Percentiles rank a stretch among this genome's conserved stretches.
phyloP scores from a whole-genome alignment of 2,329 filamentous ascomycete genomes.

The Aspergillus phoenicis region DNA sequence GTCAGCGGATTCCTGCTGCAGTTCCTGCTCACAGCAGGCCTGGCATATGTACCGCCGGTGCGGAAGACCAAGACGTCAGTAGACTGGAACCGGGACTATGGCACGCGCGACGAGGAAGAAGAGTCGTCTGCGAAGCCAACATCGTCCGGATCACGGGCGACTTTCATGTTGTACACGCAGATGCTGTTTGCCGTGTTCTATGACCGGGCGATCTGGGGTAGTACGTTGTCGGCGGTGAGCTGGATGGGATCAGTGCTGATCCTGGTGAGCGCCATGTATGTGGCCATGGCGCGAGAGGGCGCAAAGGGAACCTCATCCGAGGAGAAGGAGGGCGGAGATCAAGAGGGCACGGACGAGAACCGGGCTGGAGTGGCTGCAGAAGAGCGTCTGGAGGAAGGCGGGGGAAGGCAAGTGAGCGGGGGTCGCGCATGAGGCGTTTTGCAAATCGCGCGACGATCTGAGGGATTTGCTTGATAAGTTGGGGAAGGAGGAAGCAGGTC shows the following conservation, averaged over 20 bases:
- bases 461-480: conserved; percentile 9
- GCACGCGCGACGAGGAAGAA: conserved; percentile 4
- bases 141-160: conserved; percentile 52
- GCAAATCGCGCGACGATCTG: conserved; percentile 14
- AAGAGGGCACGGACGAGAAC: conserved; percentile 3
- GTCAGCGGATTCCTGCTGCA: conserved; percentile 80
- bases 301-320: conserved; percentile 2
- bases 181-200: conserved; percentile 69
- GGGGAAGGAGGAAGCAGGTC: not conserved
- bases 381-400: not conserved
- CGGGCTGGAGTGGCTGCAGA: conserved; percentile 1
- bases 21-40: conserved; percentile 76
- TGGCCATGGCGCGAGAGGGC: conserved; percentile 58
- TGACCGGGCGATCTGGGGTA: conserved; percentile 66
- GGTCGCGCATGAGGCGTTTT: conserved; percentile 7
- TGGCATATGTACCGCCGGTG: conserved; percentile 69
- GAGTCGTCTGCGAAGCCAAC: conserved; percentile 4
- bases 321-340: conserved; percentile 6
- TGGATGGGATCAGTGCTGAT: conserved; percentile 66
- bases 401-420: not conserved
- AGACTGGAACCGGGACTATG: not conserved
- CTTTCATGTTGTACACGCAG: conserved; percentile 69
- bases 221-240: conserved; percentile 59
- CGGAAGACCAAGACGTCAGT: not conserved
- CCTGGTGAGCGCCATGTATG: conserved; percentile 65